Base-by-base conservation (phyloP, 768 basidiomycete species). In the Calocera viscosa region DNA sequence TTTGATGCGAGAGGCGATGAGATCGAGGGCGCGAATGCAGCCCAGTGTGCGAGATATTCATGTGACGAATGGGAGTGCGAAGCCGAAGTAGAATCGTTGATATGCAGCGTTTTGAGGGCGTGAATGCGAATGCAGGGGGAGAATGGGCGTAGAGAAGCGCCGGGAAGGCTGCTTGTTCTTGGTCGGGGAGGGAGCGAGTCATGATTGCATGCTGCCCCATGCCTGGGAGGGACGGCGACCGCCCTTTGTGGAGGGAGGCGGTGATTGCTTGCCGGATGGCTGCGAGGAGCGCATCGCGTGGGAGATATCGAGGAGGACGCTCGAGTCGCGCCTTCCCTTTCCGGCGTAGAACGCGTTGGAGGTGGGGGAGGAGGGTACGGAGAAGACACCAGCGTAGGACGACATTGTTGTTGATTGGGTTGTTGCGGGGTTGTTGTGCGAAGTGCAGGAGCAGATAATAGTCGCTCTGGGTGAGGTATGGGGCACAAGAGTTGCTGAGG, bases 401-500 rank as follows among this genome's bases (percentile, higher is more conserved):
- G 53, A 60, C 53, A 60, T 60, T 28, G 53, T 28, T 28, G 30
- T 12, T 60, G 22, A 19, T 60, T 28, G 53, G 53, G 53, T 60
- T 60, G 53, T 26, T 2, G 30, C 26, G 30, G 26, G 53, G 14
- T 26, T 60, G 53, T 60, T 60, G 53, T 60, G 53, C 53, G 30
- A 60, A 47, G 24, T 5, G 43, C 24, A 19, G 53, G 53, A 14
- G 53, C 24, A 22, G 53, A 60, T 60, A 60, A 60, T 32, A 60
- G 53, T 60, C 30, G 53, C 53, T 60, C 53, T 26, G 30, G 30
- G 14, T 28, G 24, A 32, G 30, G 53, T 60, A 26, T 32, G 24
- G 53, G 53, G 53, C 53, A 60, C 53, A 60, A 60, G 53, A 60
- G 53, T 60, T 60, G 53, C 14, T 14, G 53, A 60, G 53, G 53